Evolutionary conservation across 2,329 filamentous ascomycete genomes (phyloP).

Genomic region (Tolypocladium cylindrosporum): DNA sequence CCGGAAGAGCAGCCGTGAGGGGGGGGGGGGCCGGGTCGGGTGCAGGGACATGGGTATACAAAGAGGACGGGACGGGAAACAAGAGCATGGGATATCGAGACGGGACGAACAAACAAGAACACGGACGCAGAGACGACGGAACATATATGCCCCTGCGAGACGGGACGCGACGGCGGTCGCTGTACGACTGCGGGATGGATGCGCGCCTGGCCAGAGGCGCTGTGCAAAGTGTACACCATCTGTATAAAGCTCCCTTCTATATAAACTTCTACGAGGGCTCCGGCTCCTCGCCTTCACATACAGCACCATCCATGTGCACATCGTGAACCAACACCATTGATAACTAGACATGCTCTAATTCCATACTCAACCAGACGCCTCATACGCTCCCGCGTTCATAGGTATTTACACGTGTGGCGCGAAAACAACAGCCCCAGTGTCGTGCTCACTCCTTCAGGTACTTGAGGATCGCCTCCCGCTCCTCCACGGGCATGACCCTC

Average conservation of each 20-base stretch:
- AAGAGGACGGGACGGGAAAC: background rate
- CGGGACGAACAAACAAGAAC: background rate
- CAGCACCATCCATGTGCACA: background rate
- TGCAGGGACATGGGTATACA: too few species aligned
- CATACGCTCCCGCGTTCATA: background rate
- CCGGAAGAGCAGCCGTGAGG: background rate
- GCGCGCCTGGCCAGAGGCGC: background rate
- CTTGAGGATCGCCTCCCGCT: slow-evolving; percentile 74
- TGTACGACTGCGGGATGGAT: background rate
- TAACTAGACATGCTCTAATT: background rate
- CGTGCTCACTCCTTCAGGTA: slow-evolving; percentile 35
- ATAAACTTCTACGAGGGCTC: background rate
- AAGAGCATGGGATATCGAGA: too few species aligned
- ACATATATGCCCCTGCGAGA: background rate
- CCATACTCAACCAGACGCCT: background rate
- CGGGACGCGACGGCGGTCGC: background rate
- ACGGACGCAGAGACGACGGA: background rate
- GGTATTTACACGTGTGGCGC: background rate
- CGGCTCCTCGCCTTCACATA: background rate
- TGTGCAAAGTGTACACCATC: background rate
- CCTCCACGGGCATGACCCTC: slow-evolving; percentile 75
- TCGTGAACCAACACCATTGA: background rate
- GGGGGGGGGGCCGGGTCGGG: background rate
- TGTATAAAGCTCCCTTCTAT: background rate
- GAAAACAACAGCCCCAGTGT: background rate